These are phyloP conservation scores for Epichloe typhina DNA, from an alignment of 2,329 filamentous ascomycete genomes.

Conservation along the genomic window DNA sequence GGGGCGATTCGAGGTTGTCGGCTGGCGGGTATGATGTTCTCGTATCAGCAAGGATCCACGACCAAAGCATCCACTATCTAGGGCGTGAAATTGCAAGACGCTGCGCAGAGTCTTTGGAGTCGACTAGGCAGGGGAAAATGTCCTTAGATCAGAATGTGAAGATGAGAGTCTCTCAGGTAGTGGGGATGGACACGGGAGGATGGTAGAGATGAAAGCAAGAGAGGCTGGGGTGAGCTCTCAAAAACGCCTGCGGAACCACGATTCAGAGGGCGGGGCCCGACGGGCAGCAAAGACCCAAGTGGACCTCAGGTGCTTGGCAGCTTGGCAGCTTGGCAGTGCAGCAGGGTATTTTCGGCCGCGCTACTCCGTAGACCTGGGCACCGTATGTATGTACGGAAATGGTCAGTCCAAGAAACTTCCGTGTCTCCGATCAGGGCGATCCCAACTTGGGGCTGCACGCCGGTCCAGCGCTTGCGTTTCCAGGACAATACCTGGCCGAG, in stretches of 20 bases:
- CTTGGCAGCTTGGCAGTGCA: slow-evolving; percentile 1
- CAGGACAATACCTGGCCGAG: background rate
- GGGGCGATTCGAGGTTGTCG: background rate
- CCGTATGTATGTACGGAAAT: too few species aligned
- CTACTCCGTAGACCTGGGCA: background rate
- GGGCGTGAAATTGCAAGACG: background rate
- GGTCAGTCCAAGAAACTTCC: too few species aligned
- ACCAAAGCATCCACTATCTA: background rate
- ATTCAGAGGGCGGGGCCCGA: slow-evolving; percentile 6
- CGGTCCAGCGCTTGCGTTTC: slow-evolving; percentile 2
- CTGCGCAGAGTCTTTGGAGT: background rate
- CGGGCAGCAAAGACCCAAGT: slow-evolving; percentile 3
- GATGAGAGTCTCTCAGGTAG: slow-evolving; percentile 1
- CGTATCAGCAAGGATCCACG: background rate
- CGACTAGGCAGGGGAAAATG: background rate
- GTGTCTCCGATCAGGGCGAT: background rate
- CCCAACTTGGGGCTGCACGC: background rate
- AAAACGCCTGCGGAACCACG: slow-evolving; percentile 4
- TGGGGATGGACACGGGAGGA: background rate
- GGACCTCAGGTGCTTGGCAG: background rate
- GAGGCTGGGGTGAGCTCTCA: slow-evolving; percentile 5
- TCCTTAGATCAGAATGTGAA: background rate
- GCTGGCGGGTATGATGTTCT: background rate
- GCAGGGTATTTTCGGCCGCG: slow-evolving; percentile 3
- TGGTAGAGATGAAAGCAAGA: slow-evolving; percentile 3